These are phyloP conservation scores for Filobasidium wieringae DNA, from an alignment of 768 basidiomycete genomes.

Conservation along the genomic window DNA sequence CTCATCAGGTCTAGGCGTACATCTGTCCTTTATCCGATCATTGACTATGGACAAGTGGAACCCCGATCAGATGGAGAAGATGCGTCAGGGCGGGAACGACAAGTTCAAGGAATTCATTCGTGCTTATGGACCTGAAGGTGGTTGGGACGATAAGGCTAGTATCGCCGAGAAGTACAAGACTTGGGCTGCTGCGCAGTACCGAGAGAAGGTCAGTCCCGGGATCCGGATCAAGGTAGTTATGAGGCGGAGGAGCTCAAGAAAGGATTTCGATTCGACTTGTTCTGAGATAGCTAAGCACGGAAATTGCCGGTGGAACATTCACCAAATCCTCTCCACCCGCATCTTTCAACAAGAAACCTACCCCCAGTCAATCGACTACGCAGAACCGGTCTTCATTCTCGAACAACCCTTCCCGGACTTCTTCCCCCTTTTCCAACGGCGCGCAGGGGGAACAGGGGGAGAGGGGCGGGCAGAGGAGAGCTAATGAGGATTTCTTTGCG, in stretches of 20 bases:
- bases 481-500: constrained; percentile 81
- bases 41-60: constrained; percentile 97
- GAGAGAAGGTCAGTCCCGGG: constrained; percentile 60
- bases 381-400: constrained; percentile 42
- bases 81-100: constrained; percentile 88
- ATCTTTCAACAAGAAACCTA: constrained; percentile 34
- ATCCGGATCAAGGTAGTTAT: not conserved
- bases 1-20: constrained; percentile 78
- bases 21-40: constrained; percentile 77
- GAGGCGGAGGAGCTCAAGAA: no score
- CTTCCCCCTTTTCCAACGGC: constrained; percentile 10
- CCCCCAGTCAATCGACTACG: constrained; percentile 56
- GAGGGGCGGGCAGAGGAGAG: constrained; percentile 53
- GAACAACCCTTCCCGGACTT: constrained; percentile 38
- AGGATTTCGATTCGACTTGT: no score
- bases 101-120: constrained; percentile 66
- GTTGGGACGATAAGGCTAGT: constrained; percentile 20
- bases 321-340: constrained; percentile 54
- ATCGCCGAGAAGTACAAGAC: constrained; percentile 55
- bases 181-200: constrained; percentile 90
- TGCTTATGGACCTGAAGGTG: constrained; percentile 26
- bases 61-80: constrained; percentile 58
- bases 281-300: constrained; percentile 43
- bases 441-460: constrained; percentile 18
- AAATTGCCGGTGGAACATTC: not conserved